These are phyloP conservation scores for Nigrospora sphaerica DNA, from an alignment of 2,329 filamentous ascomycete genomes.

Conservation along the genomic window DNA sequence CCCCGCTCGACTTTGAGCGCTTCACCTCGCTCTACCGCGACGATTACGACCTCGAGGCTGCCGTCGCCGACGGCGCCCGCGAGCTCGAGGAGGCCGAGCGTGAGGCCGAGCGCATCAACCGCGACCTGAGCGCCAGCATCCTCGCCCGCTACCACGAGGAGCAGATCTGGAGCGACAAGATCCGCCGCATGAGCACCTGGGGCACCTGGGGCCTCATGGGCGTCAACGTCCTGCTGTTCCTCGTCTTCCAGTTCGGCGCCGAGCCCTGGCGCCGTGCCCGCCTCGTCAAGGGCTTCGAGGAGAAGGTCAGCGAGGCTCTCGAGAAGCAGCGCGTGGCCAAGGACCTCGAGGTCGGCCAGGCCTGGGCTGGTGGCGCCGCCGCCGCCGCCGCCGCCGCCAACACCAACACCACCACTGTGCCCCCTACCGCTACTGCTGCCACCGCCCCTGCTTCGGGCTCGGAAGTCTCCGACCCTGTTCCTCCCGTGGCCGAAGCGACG, in stretches of 20 bases:
- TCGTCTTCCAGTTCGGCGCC: slow-evolving; percentile 80
- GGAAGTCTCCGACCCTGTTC: not conserved
- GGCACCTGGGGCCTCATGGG: slow-evolving; percentile 98
- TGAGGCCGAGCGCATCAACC: slow-evolving; percentile 69
- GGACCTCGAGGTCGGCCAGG: not conserved
- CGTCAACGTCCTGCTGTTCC: slow-evolving; percentile 82
- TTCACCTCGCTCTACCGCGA: slow-evolving; percentile 89
- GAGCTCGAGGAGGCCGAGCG: slow-evolving; percentile 69
- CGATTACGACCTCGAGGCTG: slow-evolving; percentile 88
- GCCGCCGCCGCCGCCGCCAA: not conserved
- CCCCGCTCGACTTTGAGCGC: slow-evolving; percentile 77
- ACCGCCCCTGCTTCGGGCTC: not conserved
- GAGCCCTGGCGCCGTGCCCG: slow-evolving; percentile 85
- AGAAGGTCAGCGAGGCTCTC: slow-evolving; percentile 63
- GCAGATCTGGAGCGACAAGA: slow-evolving; percentile 98
- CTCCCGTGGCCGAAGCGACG: not conserved
- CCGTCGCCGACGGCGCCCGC: slow-evolving; percentile 66
- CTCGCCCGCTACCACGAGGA: slow-evolving; percentile 94
- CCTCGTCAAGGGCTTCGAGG: slow-evolving; percentile 76
- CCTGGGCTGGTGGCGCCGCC: not conserved
- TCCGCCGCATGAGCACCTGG: slow-evolving; percentile 93
- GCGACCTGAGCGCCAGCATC: slow-evolving; percentile 73
- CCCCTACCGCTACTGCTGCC: not conserved
- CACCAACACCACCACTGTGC: too few relatives aligned
- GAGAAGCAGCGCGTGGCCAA: slow-evolving; percentile 52